Percentiles rank a stretch among this genome's conserved stretches.
phyloP scores from a whole-genome alignment of 257 asterid genomes.

The Capsicum rhomboideum region DNA sequence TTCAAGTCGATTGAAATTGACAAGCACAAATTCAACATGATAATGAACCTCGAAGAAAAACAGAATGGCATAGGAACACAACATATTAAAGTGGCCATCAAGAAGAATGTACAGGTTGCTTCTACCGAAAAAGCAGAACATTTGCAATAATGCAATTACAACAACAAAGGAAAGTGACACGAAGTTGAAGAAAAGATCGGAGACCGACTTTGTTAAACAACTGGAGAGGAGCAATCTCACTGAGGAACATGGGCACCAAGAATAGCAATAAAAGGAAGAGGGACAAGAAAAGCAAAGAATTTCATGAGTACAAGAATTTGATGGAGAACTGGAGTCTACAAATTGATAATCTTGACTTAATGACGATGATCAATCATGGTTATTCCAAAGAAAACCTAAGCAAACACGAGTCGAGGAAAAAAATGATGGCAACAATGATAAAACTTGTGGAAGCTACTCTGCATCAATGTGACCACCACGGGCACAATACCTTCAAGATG shows the following conservation, averaged over 20 bases:
- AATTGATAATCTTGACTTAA: background rate
- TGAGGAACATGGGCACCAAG: conserved; percentile 35
- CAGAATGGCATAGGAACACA: no score
- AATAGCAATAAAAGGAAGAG: conserved; percentile 64
- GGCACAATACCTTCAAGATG: conserved; percentile 38
- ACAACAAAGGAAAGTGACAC: no score
- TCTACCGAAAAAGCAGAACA: no score
- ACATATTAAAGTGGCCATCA: no score
- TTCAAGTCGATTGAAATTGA: no score
- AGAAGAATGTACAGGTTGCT: no score
- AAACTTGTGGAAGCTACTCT: conserved; percentile 3
- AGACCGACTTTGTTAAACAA: no score
- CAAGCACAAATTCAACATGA: no score
- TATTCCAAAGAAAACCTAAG: conserved; percentile 9
- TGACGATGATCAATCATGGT: conserved; percentile 42
- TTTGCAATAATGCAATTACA: no score
- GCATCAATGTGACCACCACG: conserved; percentile 22
- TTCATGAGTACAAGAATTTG: conserved; percentile 19
- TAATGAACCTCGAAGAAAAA: no score
- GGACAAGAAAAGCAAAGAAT: conserved; percentile 12
- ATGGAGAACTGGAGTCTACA: conserved; percentile 23
- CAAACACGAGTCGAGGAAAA: conserved; percentile 7
- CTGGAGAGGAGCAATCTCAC: background rate
- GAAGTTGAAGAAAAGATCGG: no score
- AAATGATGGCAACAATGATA: background rate